A percentile compares a stretch with the other conserved stretches of the same genome.
These are phyloP conservation scores for Centaurea solstitialis DNA, from an alignment of 129 eudicot genomes.

Conservation along the genomic window DNA sequence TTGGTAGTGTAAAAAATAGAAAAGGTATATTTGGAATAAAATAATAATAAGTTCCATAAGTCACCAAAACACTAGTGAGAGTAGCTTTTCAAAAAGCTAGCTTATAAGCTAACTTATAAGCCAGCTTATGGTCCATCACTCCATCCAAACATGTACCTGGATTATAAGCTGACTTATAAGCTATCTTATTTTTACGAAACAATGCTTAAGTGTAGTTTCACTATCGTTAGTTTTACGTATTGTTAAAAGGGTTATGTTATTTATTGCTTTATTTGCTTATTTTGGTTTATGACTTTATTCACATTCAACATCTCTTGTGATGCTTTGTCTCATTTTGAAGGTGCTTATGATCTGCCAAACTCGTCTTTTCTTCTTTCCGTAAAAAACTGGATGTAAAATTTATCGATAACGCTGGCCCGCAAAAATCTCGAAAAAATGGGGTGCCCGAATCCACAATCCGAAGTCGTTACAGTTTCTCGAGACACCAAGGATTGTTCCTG, in stretches of 20 bases:
- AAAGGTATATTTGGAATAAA: too few species aligned
- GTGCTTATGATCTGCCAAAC: conserved; percentile 39
- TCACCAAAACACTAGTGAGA: too few species aligned
- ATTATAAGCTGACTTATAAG: too few species aligned
- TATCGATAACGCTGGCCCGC: conserved; percentile 14
- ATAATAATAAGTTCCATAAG: too few species aligned
- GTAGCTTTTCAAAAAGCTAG: too few species aligned
- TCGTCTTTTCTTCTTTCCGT: conserved; percentile 24
- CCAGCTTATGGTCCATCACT: too few species aligned
- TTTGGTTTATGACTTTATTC: conserved; percentile 17
- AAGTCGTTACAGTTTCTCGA: conserved; percentile 29
- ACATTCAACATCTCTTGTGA: conserved; percentile 16
- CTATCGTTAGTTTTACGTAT: too few species aligned
- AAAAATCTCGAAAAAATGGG: conserved; percentile 39
- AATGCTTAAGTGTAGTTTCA: too few species aligned
- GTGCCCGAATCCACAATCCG: conserved; percentile 42
- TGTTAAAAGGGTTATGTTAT: background rate
- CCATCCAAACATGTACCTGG: too few species aligned
- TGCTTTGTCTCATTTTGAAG: conserved; percentile 33
- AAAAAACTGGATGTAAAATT: conserved; percentile 13
- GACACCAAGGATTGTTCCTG: conserved; percentile 35
- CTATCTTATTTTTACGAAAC: too few species aligned
- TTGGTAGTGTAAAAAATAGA: too few species aligned
- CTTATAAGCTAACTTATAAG: too few species aligned
- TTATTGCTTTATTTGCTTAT: background rate